Conservation (phyloP, 1,139 yeast genomes). For the Hanseniaspora gamundiae region DNA sequence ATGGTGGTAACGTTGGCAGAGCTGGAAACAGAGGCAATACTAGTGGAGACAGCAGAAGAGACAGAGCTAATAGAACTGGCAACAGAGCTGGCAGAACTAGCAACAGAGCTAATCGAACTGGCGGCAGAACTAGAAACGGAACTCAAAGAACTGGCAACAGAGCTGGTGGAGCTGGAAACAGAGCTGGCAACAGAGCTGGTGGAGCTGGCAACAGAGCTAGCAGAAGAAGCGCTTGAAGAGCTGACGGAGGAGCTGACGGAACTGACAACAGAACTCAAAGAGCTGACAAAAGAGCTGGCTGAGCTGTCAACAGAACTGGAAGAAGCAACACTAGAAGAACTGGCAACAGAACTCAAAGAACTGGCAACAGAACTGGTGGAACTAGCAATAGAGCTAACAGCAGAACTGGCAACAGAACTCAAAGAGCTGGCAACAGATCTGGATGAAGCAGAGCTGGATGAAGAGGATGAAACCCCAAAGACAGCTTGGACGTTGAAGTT, state of each 20-base stretch:
- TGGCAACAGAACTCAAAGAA: constrained; percentile 8
- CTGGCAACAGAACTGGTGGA: constrained; percentile 11
- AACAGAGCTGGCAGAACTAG: background rate
- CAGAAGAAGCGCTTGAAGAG: constrained; percentile 8
- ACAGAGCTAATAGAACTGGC: constrained; percentile 6
- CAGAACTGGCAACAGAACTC: constrained; percentile 14
- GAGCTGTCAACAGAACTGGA: constrained; percentile 12
- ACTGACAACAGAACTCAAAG: constrained; percentile 9
- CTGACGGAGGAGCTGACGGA: constrained; percentile 8
- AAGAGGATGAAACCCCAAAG: constrained; percentile 12
- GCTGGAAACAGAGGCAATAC: constrained; percentile 7
- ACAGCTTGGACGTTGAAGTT: constrained; percentile 20
- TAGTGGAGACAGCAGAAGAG: constrained; percentile 11
- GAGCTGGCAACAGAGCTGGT: constrained; percentile 7
- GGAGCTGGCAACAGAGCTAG: constrained; percentile 11
- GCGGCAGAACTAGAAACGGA: background rate
- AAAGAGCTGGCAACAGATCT: constrained; percentile 13
- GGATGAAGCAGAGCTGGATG: constrained; percentile 13
- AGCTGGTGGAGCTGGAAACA: background rate
- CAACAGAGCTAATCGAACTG: constrained; percentile 5
- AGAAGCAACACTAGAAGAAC: constrained; percentile 14
- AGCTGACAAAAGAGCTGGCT: constrained; percentile 16
- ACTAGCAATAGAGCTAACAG: constrained; percentile 11
- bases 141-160: constrained; percentile 4
- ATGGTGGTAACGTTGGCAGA: constrained; percentile 4